Conservation (phyloP, 768 basidiomycete genomes). For the Dictyophora rubrovolvata region DNA sequence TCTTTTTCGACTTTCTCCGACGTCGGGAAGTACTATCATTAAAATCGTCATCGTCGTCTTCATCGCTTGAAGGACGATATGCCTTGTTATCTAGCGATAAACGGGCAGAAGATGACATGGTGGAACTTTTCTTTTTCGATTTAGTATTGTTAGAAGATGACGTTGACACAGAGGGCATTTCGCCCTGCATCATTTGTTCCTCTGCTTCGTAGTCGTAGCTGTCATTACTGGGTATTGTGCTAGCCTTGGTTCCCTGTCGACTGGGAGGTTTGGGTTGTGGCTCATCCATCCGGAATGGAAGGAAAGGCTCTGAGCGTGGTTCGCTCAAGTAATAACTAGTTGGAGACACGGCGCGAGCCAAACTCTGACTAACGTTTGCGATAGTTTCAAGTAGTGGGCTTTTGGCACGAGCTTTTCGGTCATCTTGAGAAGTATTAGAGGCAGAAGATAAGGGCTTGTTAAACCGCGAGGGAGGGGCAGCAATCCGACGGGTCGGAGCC, state of each 20-base stretch:
- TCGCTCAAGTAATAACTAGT: slow-evolving; percentile 60
- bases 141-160: slow-evolving; percentile 20
- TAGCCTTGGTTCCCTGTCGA: slow-evolving; percentile 4
- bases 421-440: not conserved
- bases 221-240: slow-evolving; percentile 16
- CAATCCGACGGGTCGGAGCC: slow-evolving; percentile 38
- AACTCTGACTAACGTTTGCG: slow-evolving; percentile 40
- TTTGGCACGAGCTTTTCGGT: slow-evolving; percentile 42
- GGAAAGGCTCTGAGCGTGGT: slow-evolving; percentile 36
- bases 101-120: slow-evolving; percentile 23
- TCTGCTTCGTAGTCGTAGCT: slow-evolving; percentile 77
- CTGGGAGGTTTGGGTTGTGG: slow-evolving; percentile 25
- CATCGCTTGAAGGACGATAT: slow-evolving; percentile 59
- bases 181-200: slow-evolving; percentile 31
- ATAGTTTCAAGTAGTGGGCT: slow-evolving; percentile 46
- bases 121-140: slow-evolving; percentile 23
- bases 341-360: slow-evolving; percentile 36
- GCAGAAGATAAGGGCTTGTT: slow-evolving; percentile 1
- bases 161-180: slow-evolving; percentile 6
- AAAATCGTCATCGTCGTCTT: slow-evolving; percentile 54
- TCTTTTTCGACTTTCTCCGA: slow-evolving; percentile 39
- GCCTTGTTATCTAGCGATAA: slow-evolving; percentile 77
- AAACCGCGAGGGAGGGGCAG: slow-evolving; percentile 39
- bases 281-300: slow-evolving; percentile 13
- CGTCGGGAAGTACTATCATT: slow-evolving; percentile 43